Base-by-base conservation (phyloP, 257 asterid genomes). In the Fraxinus quadrangulata region DNA sequence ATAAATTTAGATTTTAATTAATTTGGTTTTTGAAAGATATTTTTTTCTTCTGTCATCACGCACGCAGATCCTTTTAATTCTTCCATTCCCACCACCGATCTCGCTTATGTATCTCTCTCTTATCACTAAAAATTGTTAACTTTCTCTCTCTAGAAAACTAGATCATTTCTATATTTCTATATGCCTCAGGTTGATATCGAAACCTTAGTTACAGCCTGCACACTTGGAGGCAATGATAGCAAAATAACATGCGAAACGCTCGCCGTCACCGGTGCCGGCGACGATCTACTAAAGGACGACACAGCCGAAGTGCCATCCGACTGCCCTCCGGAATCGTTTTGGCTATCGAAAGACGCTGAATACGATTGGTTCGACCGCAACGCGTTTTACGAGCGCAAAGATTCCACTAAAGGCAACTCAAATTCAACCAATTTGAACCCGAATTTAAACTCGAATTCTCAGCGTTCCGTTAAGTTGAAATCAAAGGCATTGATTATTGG, bases 311-410 rank as follows among this genome's bases (percentile, higher is more conserved):
- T 42, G 6, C 85, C 83, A 36, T 84, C 89, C 5, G 94, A 91
- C 71, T 78, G 83, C 1, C 98, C 98, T 5, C 97, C 98, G 61
- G 96, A 88, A 70, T 94, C 98, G 0, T 94, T 92, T 86, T 92
- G 97, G 95, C 85, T 94, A 0, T 92, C 99, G 0, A 92, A 87
- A 54, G 99, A 94, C 51, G 96, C 96, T 0, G 99, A 90, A 72
- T 87, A 86, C 74, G 98, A 94, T 16, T 94, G 98, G 98, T 88
- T 92, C 71, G 93, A 94, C 70, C 91, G 96, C 0, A 88, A 88
- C 81, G 97, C 97, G 26, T 81, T 90, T 78, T 82, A 78, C 78
- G 97, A 92, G 84, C 87, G 99, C 30, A 92, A 88, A 36, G 91
- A 91, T 12, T 94, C 99, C 4, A 84, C 89, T 3, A 91, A 76